These are phyloP conservation scores for Alternaria ventricosa DNA, from an alignment of 2,329 filamentous ascomycete species.

Conservation along the genomic window DNA sequence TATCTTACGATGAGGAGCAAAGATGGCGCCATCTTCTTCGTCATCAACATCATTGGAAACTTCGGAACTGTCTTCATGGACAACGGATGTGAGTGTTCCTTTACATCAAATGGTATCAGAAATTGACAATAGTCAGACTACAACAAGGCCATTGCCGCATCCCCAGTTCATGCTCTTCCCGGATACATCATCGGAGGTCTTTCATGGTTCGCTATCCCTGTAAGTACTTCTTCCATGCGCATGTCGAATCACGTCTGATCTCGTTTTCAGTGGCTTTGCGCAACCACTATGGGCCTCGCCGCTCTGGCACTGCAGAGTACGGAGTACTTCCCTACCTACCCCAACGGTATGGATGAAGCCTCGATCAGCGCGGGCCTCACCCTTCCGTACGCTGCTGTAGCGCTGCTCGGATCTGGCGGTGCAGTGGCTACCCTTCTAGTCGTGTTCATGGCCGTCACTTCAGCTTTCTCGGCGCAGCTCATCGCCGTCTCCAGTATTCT, in stretches of 20 bases:
- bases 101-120: not conserved
- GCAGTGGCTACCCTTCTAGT: slow-evolving; percentile 46
- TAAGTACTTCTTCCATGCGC: slow-evolving; percentile 4
- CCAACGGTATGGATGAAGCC: slow-evolving; percentile 34
- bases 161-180: slow-evolving; percentile 82
- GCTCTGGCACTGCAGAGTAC: slow-evolving; percentile 52
- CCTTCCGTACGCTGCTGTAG: slow-evolving; percentile 40
- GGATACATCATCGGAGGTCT: slow-evolving; percentile 60
- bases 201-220: slow-evolving; percentile 56
- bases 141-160: slow-evolving; percentile 90
- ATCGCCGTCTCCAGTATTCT: slow-evolving; percentile 80
- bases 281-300: slow-evolving; percentile 55
- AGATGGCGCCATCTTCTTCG: slow-evolving; percentile 86
- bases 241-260: not conserved
- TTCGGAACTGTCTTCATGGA: slow-evolving; percentile 85
- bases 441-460: slow-evolving; percentile 58
- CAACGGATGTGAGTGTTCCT: slow-evolving; percentile 65
- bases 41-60: slow-evolving; percentile 87
- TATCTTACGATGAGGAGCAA: slow-evolving; percentile 87
- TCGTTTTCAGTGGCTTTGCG: slow-evolving; percentile 48
- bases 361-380: slow-evolving; percentile 38
- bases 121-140: slow-evolving; percentile 55
- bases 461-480: slow-evolving; percentile 53
- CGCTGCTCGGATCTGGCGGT: slow-evolving; percentile 41
- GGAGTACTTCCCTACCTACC: slow-evolving; percentile 53